A percentile compares a stretch with the other conserved stretches of the same genome.
These are phyloP conservation scores for Cystobasidium onofrii DNA, from an alignment of 768 basidiomycete genomes.

Conservation along the genomic window DNA sequence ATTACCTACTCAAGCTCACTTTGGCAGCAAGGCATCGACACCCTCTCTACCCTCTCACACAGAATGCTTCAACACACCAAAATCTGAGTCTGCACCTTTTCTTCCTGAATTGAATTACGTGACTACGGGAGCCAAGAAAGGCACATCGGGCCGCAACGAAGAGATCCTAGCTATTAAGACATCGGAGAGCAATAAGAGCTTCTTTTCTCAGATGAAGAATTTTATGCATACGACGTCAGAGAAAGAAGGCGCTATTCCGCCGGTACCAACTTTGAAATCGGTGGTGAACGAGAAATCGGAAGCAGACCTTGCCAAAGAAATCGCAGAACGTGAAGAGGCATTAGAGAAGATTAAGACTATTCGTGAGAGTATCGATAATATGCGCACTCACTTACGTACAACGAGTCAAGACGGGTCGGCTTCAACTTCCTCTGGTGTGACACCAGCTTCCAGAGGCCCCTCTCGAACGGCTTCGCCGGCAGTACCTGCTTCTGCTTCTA, in stretches of 20 bases:
- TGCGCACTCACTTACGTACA: neutral
- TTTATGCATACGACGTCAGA: neutral
- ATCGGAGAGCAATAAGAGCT: conserved; percentile 6
- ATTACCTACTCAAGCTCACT: neutral
- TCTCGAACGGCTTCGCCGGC: neutral
- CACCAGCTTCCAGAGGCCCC: neutral
- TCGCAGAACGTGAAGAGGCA: neutral
- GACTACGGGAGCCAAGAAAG: neutral
- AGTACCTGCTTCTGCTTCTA: neutral
- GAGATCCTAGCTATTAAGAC: neutral
- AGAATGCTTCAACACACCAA: neutral
- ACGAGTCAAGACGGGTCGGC: neutral
- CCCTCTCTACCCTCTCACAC: conserved; percentile 1
- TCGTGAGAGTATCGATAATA: neutral
- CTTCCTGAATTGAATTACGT: conserved; percentile 24
- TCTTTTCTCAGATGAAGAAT: neutral
- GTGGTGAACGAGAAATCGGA: neutral
- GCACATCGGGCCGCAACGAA: neutral
- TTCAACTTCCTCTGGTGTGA: neutral
- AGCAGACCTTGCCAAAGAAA: neutral
- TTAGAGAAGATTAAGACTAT: neutral
- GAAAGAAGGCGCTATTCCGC: neutral
- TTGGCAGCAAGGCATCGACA: neutral
- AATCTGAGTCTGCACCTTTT: conserved; percentile 16
- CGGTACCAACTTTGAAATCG: neutral